phyloP scores from a whole-genome alignment of 495 filamentous ascomycete genomes.

The Polyplosphaeria fusca region DNA sequence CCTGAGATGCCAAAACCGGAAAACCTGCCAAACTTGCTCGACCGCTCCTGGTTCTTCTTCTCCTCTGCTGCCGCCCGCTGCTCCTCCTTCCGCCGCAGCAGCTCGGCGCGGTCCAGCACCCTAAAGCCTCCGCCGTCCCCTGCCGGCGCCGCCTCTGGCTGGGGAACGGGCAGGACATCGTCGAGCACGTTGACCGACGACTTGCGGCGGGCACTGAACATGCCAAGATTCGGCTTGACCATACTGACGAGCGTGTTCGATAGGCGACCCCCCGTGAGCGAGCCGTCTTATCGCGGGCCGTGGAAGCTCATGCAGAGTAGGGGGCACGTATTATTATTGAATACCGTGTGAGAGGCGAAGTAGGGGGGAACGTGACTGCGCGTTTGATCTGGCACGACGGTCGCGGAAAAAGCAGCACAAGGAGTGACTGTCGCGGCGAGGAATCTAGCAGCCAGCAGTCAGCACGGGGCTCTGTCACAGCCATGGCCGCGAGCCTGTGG shows the following conservation, averaged over 20 bases:
- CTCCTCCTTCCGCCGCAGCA: slow-evolving; percentile 4
- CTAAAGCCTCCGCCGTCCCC: slow-evolving; percentile 10
- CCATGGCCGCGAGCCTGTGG: neutral
- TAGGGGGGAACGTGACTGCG: too few relatives aligned
- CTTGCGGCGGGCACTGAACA: slow-evolving; percentile 32
- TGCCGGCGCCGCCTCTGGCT: neutral
- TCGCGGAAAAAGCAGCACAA: neutral
- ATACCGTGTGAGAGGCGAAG: too few relatives aligned
- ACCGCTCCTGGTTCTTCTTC: slow-evolving; percentile 7
- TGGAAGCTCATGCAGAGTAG: neutral
- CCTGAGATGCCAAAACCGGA: slow-evolving; percentile 12
- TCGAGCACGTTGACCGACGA: slow-evolving; percentile 38
- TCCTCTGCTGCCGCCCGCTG: neutral
- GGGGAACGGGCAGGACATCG: neutral
- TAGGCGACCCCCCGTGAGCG: neutral
- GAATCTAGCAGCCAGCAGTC: neutral
- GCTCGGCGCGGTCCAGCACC: slow-evolving; percentile 11
- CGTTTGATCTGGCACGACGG: too few relatives aligned
- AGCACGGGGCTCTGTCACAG: neutral
- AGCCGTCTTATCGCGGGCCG: neutral
- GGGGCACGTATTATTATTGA: neutral
- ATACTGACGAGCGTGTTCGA: neutral
- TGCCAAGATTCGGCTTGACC: slow-evolving; percentile 11
- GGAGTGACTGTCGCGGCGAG: slow-evolving; percentile 3
- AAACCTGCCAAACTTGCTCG: slow-evolving; percentile 19